Evolutionary conservation across 2,329 filamentous ascomycete species (phyloP), one percentile per base, ranked within the genome.

Genomic region (Aspergillus oerlinghausenensis): DNA sequence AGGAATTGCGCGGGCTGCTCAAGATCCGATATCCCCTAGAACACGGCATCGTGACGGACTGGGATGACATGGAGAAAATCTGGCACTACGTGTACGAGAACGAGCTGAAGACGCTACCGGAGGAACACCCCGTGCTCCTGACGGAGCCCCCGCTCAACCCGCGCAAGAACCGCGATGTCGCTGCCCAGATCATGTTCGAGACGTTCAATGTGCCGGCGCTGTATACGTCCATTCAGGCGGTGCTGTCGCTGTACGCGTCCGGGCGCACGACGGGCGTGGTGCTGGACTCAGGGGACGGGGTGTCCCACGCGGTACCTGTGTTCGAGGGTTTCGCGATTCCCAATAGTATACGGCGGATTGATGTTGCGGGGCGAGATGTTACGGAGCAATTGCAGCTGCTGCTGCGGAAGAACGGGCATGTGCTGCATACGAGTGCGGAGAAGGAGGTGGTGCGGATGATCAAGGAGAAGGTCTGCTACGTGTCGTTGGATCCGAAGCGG

Each of bases 31-130:
- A 97, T 73, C 94, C 94, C 48, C 80, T 99, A 55, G 94, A 97
- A 78, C 94, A 99, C 74, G 94, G 94, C 66, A 95, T 99, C 68
- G 94, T 99, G 61, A 99, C 94, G 65, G 92, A 99, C 76, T 99
- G 94, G 94, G 94, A 97, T 72, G 94, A 99, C 72, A 99, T 99
- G 94, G 94, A 99, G 80, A 87, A 91, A 79, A 99, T 99, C 77
- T 99, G 94, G 94, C 90, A 95, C 69, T 94, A 96, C 71, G 92
- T 99, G 53, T 99, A 97, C 74, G 90, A 90, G 56, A 93, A 97
- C 70, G 94, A 95, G 62, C 76, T 99, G 68, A 97, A 97, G 80
- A 96, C 93, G 51, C 82, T 97, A 71, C 97, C 92, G 75, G 94
- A 99, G 82, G 94, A 99, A 88, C 94, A 99, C 75, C 94, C 94